Evolutionary conservation across 2,329 filamentous ascomycete genomes (phyloP), one percentile per base, ranked within the genome.

Genomic region (Fusarium nygamai): DNA sequence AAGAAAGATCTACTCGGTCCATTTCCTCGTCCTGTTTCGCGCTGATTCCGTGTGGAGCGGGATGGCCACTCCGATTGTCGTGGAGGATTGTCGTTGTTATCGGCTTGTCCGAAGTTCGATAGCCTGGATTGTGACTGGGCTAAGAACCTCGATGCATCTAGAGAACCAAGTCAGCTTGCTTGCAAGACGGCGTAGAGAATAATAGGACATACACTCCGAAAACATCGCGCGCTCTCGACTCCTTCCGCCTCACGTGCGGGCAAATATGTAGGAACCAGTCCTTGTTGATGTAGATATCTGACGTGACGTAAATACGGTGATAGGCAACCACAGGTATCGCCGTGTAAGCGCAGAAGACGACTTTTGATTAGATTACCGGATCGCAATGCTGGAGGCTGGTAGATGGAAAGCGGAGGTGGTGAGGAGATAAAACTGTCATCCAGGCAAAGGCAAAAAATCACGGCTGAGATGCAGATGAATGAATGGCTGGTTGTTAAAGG

Each of bases 111-210:
- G 69, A 95, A 91, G 82, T 86, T 91, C 76, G 93, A 94, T 79
- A 98, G 87, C 73, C 94, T 92, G 71, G 95, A 97, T 87, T 98
- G 95, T 76, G 95, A 98, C 89, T 98, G 96, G 71, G 95, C 94
- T 79, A 99, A 91, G 83, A 99, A 99, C 78, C 92, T 93, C 76
- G 96, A 98, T 80, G 96, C 96, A 92, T 98, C 96, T 98, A 80
- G 14, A 53, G 43, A 61, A 43, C 22, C 36, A 67, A 54, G 68
- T 78, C 61, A 78, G 72, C 64, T 33, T 50, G 27, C 33, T 39
- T 60, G 60, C 24, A 34, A 48, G 54, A 33, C 38, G 13, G 24
- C 8, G 33, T 24, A 53, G 29, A 41, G 29, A 63, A 33, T 46
- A 62, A 58, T 27, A 64, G 31, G 17, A 87, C 94, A 85, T 88